Evolutionary conservation across 1,284 basidiomycete species (phyloP).

Genomic region (Tilletia caries): DNA sequence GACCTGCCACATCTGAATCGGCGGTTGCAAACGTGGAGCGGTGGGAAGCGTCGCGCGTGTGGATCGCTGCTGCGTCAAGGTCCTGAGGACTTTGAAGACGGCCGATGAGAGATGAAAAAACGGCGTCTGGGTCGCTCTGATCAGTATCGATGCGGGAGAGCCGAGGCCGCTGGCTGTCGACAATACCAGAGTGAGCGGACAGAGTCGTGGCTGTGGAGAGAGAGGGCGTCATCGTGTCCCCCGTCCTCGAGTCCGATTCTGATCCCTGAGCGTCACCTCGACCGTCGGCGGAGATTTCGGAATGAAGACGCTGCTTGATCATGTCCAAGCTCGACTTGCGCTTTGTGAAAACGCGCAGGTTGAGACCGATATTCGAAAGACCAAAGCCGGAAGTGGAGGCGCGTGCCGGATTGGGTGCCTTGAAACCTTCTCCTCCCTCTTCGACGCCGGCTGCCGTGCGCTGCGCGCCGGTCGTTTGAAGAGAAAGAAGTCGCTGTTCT

Average conservation of each 20-base stretch:
- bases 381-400: neutral
- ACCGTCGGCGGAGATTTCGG: neutral
- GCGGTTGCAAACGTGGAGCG: neutral
- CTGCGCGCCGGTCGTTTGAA: neutral
- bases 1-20: neutral
- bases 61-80: neutral
- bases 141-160: neutral
- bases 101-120: neutral
- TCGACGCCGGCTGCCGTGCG: too few relatives aligned
- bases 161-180: neutral
- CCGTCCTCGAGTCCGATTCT: neutral
- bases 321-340: neutral
- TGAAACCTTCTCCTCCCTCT: too few relatives aligned
- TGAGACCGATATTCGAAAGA: neutral
- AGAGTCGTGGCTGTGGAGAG: neutral
- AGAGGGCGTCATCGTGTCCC: neutral
- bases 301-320: neutral
- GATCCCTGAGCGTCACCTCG: neutral
- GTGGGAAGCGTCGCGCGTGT: conserved; percentile 6
- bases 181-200: neutral
- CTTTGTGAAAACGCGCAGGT: neutral
- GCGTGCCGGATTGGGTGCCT: neutral
- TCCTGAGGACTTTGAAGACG: conserved; percentile 15
- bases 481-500: neutral
- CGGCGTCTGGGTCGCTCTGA: neutral